Evolutionary conservation across 2,329 filamentous ascomycete genomes (phyloP).

Genomic region (Colletotrichum higginsianum): DNA sequence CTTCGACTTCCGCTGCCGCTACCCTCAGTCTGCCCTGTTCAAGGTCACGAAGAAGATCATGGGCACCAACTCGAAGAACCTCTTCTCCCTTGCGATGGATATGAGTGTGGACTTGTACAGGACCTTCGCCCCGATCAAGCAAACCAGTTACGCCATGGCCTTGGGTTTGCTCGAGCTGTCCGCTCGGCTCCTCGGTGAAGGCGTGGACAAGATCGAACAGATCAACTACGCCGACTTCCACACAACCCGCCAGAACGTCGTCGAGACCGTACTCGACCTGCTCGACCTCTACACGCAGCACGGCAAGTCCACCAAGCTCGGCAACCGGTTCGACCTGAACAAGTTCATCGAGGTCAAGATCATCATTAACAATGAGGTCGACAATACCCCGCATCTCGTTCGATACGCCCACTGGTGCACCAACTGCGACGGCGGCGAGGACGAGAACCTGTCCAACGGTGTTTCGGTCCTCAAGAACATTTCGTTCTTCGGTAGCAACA

Average conservation of each 20-base stretch:
- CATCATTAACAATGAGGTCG: slow-evolving; percentile 85
- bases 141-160: slow-evolving; percentile 87
- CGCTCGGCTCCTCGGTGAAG: slow-evolving; percentile 74
- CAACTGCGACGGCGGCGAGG: slow-evolving; percentile 62
- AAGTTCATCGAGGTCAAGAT: slow-evolving; percentile 91
- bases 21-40: slow-evolving; percentile 87
- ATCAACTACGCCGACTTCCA: slow-evolving; percentile 65
- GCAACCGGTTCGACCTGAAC: slow-evolving; percentile 79
- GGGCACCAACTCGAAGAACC: slow-evolving; percentile 62
- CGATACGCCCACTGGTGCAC: slow-evolving; percentile 76
- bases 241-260: slow-evolving; percentile 63
- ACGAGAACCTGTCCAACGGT: slow-evolving; percentile 51
- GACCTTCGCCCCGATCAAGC: slow-evolving; percentile 93
- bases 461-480: slow-evolving; percentile 58
- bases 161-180: slow-evolving; percentile 87
- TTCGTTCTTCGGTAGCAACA: slow-evolving; percentile 54
- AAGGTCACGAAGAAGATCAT: slow-evolving; percentile 80
- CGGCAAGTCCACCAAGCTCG: slow-evolving; percentile 80
- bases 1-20: slow-evolving; percentile 93
- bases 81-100: slow-evolving; percentile 80
- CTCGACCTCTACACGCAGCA: slow-evolving; percentile 94
- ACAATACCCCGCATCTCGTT: slow-evolving; percentile 69
- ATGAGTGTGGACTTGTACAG: slow-evolving; percentile 93
- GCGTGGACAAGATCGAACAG: slow-evolving; percentile 64
- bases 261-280: slow-evolving; percentile 90